A percentile compares a stretch with the other conserved stretches of the same genome.
These are phyloP conservation scores for Mucor saturninus DNA, from an alignment of 371 early-diverging fungal species.

Conservation along the genomic window DNA sequence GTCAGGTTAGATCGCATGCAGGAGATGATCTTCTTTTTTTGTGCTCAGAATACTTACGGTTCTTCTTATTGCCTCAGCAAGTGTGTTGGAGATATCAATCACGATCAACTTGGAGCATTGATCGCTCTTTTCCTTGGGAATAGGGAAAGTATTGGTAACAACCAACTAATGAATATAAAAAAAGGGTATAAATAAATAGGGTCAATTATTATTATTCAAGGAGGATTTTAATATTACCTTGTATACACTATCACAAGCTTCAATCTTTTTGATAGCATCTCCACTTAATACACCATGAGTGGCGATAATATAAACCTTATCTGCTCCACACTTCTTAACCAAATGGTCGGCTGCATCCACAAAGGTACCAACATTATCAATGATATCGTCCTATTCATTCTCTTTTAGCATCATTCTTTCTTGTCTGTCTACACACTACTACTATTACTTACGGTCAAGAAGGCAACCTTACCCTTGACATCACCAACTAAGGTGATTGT, in stretches of 20 bases:
- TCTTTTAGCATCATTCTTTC: too few species aligned
- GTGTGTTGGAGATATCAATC: conserved; percentile 88
- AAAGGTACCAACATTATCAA: conserved; percentile 87
- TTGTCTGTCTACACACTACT: too few species aligned
- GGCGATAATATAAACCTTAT: conserved; percentile 88
- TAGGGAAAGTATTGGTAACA: conserved; percentile 94
- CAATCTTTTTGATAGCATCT: conserved; percentile 82
- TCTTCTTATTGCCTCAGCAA: conserved; percentile 97
- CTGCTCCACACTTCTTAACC: conserved; percentile 84
- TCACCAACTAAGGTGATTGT: conserved; percentile 91
- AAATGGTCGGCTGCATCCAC: conserved; percentile 91
- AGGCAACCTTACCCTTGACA: conserved; percentile 86
- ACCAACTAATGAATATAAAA: conserved; percentile 60
- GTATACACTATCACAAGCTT: conserved; percentile 83
- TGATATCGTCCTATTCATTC: conserved; percentile 81
- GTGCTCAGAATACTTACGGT: conserved; percentile 54
- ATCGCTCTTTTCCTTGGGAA: conserved; percentile 74
- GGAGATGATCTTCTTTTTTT: neutral
- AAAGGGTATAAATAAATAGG: neutral
- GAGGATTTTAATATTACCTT: conserved; percentile 56
- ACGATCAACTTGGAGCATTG: conserved; percentile 78
- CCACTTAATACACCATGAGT: conserved; percentile 94
- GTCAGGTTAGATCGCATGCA: conserved; percentile 10
- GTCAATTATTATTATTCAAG: neutral
- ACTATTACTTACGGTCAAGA: conserved; percentile 75